phyloP scores from a whole-genome alignment of 331 rosid genomes.

The Quercus tomentella region DNA sequence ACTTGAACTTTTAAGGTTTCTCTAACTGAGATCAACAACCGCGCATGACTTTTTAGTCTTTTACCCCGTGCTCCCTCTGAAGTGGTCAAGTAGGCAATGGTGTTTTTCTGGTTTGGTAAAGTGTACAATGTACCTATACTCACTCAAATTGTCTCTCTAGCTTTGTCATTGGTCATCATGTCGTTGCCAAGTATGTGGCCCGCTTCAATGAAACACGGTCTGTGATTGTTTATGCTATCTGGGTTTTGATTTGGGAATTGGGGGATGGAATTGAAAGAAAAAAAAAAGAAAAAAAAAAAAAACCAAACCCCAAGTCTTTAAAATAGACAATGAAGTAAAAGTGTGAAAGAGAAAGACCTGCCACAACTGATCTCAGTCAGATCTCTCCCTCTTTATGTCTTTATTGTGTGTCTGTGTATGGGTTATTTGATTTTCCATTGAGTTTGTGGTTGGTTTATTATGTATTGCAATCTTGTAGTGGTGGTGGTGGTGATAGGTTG shows the following conservation, averaged over 20 bases:
- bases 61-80: background rate
- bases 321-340: conserved; percentile 24
- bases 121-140: background rate
- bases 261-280: too few species aligned
- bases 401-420: too few species aligned
- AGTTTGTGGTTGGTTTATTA: too few species aligned
- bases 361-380: background rate
- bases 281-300: too few species aligned
- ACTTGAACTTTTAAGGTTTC: background rate
- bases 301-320: conserved; percentile 18
- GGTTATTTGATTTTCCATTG: too few species aligned
- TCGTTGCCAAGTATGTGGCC: background rate
- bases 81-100: background rate
- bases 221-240: too few species aligned
- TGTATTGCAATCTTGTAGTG: too few species aligned
- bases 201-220: too few species aligned
- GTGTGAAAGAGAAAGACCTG: background rate
- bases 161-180: conserved; percentile 19
- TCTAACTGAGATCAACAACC: background rate
- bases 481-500: too few species aligned
- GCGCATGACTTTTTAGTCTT: background rate
- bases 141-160: too few species aligned
- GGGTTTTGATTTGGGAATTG: background rate
- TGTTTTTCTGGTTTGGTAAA: background rate
- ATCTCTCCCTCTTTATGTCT: too few species aligned